A percentile compares a stretch with the other conserved stretches of the same genome.
Conservation (phyloP, 139 green algal genomes). For the Trebouxia sp. region DNA sequence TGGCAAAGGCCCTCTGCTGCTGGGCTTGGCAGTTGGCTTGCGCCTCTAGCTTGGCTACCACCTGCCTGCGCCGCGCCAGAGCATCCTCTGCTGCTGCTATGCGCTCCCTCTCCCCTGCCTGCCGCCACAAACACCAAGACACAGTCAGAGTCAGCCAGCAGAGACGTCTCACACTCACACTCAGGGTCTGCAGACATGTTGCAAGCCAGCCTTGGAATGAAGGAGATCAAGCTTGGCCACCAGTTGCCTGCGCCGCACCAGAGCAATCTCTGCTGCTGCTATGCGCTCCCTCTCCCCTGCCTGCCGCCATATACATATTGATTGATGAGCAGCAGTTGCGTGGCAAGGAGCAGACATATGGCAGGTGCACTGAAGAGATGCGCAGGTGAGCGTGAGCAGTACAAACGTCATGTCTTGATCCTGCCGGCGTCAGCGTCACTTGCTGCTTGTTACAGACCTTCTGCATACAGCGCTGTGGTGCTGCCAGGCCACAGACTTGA, state of each 20-base stretch:
- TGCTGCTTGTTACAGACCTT: neutral
- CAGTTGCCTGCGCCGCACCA: slow-evolving; percentile 51
- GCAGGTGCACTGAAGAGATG: too few relatives aligned
- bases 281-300: slow-evolving; percentile 49
- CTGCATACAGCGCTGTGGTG: neutral
- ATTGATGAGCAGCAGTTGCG: too few relatives aligned
- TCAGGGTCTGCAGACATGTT: neutral
- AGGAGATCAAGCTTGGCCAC: slow-evolving; percentile 66
- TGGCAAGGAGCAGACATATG: neutral
- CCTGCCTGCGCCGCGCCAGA: slow-evolving; percentile 47
- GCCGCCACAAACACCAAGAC: neutral
- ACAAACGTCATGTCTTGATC: too few relatives aligned
- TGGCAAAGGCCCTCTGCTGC: slow-evolving; percentile 40
- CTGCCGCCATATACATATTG: neutral
- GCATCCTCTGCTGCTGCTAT: slow-evolving; percentile 61
- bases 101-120: slow-evolving; percentile 42
- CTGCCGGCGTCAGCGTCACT: too few relatives aligned
- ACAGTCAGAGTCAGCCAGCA: neutral
- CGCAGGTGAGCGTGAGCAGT: too few relatives aligned
- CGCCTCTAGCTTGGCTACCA: slow-evolving; percentile 62
- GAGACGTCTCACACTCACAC: neutral
- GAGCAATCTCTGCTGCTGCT: slow-evolving; percentile 55
- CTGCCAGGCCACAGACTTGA: neutral
- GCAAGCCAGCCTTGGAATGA: too few relatives aligned
- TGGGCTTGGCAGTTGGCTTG: slow-evolving; percentile 39